Base-by-base conservation (phyloP, 495 filamentous ascomycete species). In the Podospora comata region DNA sequence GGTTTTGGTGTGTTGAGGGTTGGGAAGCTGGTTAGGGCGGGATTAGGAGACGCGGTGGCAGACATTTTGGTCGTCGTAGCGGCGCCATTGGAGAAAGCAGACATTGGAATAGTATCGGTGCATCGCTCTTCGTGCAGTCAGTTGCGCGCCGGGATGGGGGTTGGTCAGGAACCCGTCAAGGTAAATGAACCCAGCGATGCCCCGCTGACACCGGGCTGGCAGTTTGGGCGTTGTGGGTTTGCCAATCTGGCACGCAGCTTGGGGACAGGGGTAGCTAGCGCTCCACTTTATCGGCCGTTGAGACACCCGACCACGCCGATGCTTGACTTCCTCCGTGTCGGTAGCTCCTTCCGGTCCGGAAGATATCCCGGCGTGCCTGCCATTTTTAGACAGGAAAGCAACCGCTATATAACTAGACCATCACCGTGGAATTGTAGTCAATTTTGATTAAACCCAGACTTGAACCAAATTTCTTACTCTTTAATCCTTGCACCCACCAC, bases 41-140 rank as follows among this genome's bases (percentile, higher is more conserved):
- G 23, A 56, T 44, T 70, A 60, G 53, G 71, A 68, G 73, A 61
- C 53, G 73, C 62, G 74, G 70, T 70, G 68, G 70, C 75, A 67
- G 72, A 56, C 23, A 62, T 60, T 53, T 68, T 48, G 48, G 67
- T 26, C 20, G 70, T 64, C 70, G 55, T 72, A 67, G 70, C 71
- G 73, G 71, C 77, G 77, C 78, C 78, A 79, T 79, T 79, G 73
- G 78, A 66, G 53, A 73, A 71, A 63, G 73, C 67, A 67, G 78
- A 78, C 78, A 80, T 80, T 74, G 74, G 39, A 48, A 48, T 48
- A 48, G 39, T 48, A 48, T 48, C 39, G 39, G 39, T 11, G 39
- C 39, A 48, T 48, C 39, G 39, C 39, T 48, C 39, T 48, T 16
- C 39, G 9, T 48, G 39, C 39, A 48, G 7, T 32, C 30, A 48